A percentile compares a stretch with the other conserved stretches of the same genome.
Conservation (phyloP, 345 rosid species). For the Chamaenerion angustifolium region DNA sequence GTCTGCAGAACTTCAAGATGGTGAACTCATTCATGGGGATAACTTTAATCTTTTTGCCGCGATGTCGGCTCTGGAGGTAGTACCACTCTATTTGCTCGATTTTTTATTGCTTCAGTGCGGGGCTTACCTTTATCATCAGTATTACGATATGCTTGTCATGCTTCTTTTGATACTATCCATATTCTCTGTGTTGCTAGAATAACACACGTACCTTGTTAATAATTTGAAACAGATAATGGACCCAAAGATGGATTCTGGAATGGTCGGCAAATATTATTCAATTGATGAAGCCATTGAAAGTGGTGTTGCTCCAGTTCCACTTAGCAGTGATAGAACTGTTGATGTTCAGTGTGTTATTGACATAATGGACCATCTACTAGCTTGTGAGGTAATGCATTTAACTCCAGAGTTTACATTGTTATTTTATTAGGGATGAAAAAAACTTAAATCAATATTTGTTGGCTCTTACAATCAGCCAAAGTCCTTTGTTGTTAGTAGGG, state of each 20-base stretch:
- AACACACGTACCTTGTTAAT: constrained; percentile 2
- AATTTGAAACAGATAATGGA: constrained; percentile 66
- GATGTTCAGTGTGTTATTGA: constrained; percentile 72
- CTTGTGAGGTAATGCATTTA: constrained; percentile 61
- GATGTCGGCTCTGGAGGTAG: constrained; percentile 97
- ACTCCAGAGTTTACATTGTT: not conserved
- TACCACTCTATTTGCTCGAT: not conserved
- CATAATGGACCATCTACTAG: constrained; percentile 88
- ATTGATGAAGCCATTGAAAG: constrained; percentile 87
- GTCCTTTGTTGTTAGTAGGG: too few species aligned
- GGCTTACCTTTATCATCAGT: not conserved
- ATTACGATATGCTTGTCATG: not conserved
- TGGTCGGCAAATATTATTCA: constrained; percentile 61
- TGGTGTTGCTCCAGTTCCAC: constrained; percentile 77
- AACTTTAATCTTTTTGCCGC: constrained; percentile 97
- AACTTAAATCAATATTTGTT: too few species aligned
- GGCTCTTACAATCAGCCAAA: too few species aligned
- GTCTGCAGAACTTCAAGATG: constrained; percentile 51
- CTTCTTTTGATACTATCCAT: not conserved
- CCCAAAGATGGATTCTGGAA: constrained; percentile 98
- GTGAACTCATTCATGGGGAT: constrained; percentile 75
- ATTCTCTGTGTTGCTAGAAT: not conserved
- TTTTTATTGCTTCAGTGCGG: not conserved
- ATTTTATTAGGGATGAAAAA: too few species aligned
- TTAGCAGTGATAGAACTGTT: constrained; percentile 45